A percentile compares a stretch with the other conserved stretches of the same genome.
These are phyloP conservation scores for Nemania sp. DNA, from an alignment of 2,329 filamentous ascomycete species.

Conservation along the genomic window DNA sequence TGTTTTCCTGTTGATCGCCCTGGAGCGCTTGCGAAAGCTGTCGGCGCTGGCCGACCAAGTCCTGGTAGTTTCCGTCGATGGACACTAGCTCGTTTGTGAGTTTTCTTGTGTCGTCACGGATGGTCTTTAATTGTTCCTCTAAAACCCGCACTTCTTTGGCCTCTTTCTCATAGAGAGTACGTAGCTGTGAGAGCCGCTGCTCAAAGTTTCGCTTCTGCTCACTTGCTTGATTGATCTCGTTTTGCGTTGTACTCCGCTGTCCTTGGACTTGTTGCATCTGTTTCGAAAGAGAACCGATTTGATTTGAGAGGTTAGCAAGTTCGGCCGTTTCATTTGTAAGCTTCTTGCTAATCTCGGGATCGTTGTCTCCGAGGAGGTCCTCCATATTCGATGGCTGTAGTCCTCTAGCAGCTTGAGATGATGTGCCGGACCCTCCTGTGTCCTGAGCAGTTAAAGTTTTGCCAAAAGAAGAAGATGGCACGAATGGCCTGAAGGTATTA, in stretches of 20 bases:
- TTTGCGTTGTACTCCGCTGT: slow-evolving; percentile 82
- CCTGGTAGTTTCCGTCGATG: slow-evolving; percentile 82
- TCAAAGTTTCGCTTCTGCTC: slow-evolving; percentile 95
- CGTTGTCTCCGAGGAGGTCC: slow-evolving; percentile 90
- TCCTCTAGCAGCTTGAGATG: slow-evolving; percentile 51
- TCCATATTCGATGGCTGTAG: slow-evolving; percentile 59
- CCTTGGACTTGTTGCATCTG: slow-evolving; percentile 94
- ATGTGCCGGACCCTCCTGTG: slow-evolving; percentile 72
- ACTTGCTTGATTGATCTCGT: slow-evolving; percentile 82
- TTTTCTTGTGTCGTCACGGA: slow-evolving; percentile 84
- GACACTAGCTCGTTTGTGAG: slow-evolving; percentile 85
- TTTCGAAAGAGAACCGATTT: slow-evolving; percentile 88
- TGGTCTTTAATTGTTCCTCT: slow-evolving; percentile 82
- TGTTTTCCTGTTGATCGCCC: slow-evolving; percentile 90
- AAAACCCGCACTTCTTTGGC: slow-evolving; percentile 85
- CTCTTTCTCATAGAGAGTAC: slow-evolving; percentile 92
- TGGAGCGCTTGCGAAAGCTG: slow-evolving; percentile 80
- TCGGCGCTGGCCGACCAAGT: slow-evolving; percentile 84
- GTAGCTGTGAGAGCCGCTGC: slow-evolving; percentile 84
- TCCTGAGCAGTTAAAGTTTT: slow-evolving; percentile 81
- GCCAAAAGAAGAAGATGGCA: slow-evolving; percentile 93
- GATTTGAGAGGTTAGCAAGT: slow-evolving; percentile 94
- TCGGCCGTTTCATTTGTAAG: slow-evolving; percentile 91
- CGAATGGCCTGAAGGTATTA: slow-evolving; percentile 85
- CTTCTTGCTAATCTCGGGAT: slow-evolving; percentile 88